Evolutionary conservation across 352 stramenopile species (phyloP), one percentile per base, ranked within the genome.

Genomic region (Plasmopara viticola): DNA sequence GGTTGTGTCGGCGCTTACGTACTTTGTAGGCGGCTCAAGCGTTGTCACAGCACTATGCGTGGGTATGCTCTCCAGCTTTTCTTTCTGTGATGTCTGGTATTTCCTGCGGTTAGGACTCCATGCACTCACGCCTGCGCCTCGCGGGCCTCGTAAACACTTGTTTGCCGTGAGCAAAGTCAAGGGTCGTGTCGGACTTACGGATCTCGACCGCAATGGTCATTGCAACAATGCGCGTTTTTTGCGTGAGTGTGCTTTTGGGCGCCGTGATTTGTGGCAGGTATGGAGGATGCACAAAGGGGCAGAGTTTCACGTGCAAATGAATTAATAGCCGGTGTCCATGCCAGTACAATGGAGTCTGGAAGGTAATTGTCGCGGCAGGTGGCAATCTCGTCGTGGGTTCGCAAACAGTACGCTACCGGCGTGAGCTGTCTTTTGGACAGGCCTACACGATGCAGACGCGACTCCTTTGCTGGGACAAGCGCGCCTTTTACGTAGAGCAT

Each of bases 401-500:
- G 12, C 84, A 93, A 54, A 90, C 61, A 9, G 78, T 94, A 13
- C 84, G 84, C 14, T 94, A 90, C 48, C 78, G 84, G 0, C 84
- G 84, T 12, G 84, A 94, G 56, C 62, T 94, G 56, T 73, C 68
- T 30, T 66, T 94, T 29, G 70, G 78, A 25, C 63, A 93, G 58
- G 29, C 45, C 9, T 94, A 89, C 62, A 71, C 64, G 44, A 60
- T 94, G 47, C 58, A 89, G 63, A 82, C 80, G n/a, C 70, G 84
- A 25, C 50, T 94, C 45, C 54, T 89, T 3, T 85, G 78, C 50
- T 93, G 84, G 84, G 80, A 94, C 61, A 63, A 78, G 34, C 74
- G 77, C 20, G 80, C 84, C 2, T 94, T 93, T 60, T 94, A 93
- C 63, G 66, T 94, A 3, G 84, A 94, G 61, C 84, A 94, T 39